A percentile compares a stretch with the other conserved stretches of the same genome.
phyloP scores from a whole-genome alignment of 2,329 filamentous ascomycete species.

The Canariomyces notabilis region DNA sequence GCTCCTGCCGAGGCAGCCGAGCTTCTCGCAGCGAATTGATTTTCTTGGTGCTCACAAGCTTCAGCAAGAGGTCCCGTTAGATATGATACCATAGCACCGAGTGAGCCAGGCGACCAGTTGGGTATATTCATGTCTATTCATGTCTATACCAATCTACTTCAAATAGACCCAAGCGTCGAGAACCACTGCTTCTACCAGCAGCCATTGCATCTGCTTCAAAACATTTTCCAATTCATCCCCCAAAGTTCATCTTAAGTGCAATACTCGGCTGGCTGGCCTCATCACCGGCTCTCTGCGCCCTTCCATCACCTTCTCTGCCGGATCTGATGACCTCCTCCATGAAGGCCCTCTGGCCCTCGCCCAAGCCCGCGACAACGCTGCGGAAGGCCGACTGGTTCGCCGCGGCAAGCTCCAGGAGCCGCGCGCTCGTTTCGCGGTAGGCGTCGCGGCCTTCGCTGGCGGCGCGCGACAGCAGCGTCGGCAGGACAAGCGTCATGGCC shows the following conservation, averaged over 20 bases:
- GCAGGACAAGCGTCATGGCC: constrained; percentile 71
- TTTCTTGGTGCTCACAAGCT: background rate
- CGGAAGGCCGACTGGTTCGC: constrained; percentile 70
- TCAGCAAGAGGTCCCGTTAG: no score
- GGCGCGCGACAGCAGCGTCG: constrained; percentile 69
- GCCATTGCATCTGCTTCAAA: background rate
- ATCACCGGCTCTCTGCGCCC: constrained; percentile 29
- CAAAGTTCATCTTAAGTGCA: constrained; percentile 92
- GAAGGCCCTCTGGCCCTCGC: constrained; percentile 63
- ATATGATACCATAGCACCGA: background rate
- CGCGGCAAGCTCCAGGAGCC: constrained; percentile 76
- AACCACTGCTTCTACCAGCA: background rate
- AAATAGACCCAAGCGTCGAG: background rate
- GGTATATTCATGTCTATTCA: no score
- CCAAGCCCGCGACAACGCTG: constrained; percentile 66
- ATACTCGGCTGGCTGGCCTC: constrained; percentile 64
- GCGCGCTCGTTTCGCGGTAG: constrained; percentile 68
- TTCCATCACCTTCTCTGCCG: constrained; percentile 42
- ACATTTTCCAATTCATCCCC: constrained; percentile 32
- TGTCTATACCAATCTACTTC: no score
- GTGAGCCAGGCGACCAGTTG: no score
- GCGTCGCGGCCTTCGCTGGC: constrained; percentile 51
- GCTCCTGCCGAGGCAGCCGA: constrained; percentile 49
- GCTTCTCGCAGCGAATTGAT: constrained; percentile 52
- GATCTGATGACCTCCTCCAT: constrained; percentile 76